phyloP scores from a whole-genome alignment of 371 early-diverging fungal genomes.

The Lichtheimia corymbifera region DNA sequence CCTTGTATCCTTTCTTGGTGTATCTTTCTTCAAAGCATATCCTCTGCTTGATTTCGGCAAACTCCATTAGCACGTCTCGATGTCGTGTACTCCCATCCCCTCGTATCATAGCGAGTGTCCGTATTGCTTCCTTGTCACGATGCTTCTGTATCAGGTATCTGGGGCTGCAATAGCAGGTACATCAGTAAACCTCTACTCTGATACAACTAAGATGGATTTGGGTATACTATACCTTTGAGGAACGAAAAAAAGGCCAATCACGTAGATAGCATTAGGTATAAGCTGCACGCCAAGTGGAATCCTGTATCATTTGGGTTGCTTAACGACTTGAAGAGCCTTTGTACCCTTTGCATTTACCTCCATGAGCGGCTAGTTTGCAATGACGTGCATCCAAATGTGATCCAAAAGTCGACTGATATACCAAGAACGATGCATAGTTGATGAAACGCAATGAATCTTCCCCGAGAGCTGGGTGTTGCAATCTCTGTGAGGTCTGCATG shows the following conservation, averaged over 20 bases:
- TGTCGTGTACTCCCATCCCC: slow-evolving; percentile 42
- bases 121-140: slow-evolving; percentile 52
- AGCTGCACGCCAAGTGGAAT: slow-evolving; percentile 43
- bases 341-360: background rate
- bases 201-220: background rate
- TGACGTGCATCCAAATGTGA: slow-evolving; percentile 27
- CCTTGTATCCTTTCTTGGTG: slow-evolving; percentile 29
- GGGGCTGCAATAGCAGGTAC: slow-evolving; percentile 41
- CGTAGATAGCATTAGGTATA: slow-evolving; percentile 31
- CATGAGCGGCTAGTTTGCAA: background rate
- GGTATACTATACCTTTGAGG: slow-evolving; percentile 32
- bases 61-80: slow-evolving; percentile 53
- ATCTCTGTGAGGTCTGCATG: slow-evolving; percentile 79
- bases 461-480: slow-evolving; percentile 84
- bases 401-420: slow-evolving; percentile 41
- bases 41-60: slow-evolving; percentile 69
- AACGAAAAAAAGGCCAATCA: slow-evolving; percentile 27
- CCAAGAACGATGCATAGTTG: slow-evolving; percentile 85
- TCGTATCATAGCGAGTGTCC: slow-evolving; percentile 49
- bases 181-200: background rate
- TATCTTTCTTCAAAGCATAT: slow-evolving; percentile 73
- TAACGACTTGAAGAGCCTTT: background rate
- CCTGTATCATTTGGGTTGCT: slow-evolving; percentile 9
- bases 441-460: slow-evolving; percentile 83
- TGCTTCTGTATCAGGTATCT: slow-evolving; percentile 63